These are phyloP conservation scores for Oryza meridionalis DNA, from an alignment of 176 grass and related monocot species.

Conservation along the genomic window DNA sequence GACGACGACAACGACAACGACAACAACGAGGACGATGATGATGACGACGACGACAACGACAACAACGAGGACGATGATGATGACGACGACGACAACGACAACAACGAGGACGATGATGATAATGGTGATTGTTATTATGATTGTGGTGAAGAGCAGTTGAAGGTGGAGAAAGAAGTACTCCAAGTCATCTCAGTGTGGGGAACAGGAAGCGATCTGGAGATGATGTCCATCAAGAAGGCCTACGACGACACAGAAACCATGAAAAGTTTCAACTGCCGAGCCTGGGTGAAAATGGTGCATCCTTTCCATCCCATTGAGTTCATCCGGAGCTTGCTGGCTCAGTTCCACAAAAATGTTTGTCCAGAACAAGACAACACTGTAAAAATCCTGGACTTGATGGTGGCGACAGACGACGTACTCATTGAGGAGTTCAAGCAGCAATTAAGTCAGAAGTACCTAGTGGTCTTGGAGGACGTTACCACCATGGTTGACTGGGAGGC, in stretches of 20 bases:
- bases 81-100: too few relatives aligned
- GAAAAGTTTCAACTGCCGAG: not conserved
- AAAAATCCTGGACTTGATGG: not conserved
- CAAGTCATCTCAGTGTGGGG: constrained; percentile 28
- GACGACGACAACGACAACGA: not conserved
- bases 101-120: too few relatives aligned
- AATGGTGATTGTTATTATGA: not conserved
- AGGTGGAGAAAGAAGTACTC: not conserved
- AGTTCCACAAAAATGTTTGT: not conserved
- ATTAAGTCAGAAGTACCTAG: not conserved
- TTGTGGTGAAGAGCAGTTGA: too few relatives aligned
- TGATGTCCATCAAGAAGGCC: not conserved
- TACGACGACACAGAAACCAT: not conserved
- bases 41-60: too few relatives aligned
- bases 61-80: too few relatives aligned
- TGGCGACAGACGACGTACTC: not conserved
- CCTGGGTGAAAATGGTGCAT: constrained; percentile 23
- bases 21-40: too few relatives aligned
- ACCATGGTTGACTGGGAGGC: not conserved
- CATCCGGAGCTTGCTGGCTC: not conserved
- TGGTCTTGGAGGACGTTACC: constrained; percentile 29
- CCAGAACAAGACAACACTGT: not conserved
- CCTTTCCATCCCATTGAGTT: not conserved
- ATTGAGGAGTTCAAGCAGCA: not conserved
- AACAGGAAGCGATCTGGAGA: constrained; percentile 5